Conservation (phyloP, 345 rosid genomes). For the Erodium maritimum region DNA sequence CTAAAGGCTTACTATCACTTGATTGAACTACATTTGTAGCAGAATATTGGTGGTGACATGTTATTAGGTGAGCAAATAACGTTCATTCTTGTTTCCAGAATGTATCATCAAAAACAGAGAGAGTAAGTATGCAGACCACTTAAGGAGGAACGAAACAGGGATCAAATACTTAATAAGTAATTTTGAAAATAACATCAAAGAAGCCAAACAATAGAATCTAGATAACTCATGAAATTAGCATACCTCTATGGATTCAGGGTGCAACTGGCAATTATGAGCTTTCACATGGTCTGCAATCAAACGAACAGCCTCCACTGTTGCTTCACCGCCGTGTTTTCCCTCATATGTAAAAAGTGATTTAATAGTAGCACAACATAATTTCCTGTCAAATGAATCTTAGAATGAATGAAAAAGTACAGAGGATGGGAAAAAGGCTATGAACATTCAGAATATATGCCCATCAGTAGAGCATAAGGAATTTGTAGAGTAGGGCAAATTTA, state of each 20-base stretch:
- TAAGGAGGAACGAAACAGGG: too few relatives aligned
- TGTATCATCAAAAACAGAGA: too few relatives aligned
- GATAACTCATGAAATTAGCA: neutral
- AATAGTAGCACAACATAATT: slow-evolving; percentile 60
- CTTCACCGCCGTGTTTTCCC: slow-evolving; percentile 86
- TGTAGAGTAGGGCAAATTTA: neutral
- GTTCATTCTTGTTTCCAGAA: too few relatives aligned
- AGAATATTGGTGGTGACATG: too few relatives aligned
- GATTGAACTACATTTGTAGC: too few relatives aligned
- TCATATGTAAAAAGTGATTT: slow-evolving; percentile 72
- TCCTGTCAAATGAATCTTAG: slow-evolving; percentile 39
- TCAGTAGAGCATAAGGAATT: neutral
- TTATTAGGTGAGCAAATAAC: too few relatives aligned
- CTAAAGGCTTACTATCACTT: too few relatives aligned
- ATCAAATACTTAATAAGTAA: too few relatives aligned
- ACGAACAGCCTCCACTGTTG: slow-evolving; percentile 63
- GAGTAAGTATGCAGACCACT: too few relatives aligned
- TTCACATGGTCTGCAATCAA: slow-evolving; percentile 79
- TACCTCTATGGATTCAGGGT: slow-evolving; percentile 82
- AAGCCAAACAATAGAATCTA: neutral
- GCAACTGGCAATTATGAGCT: slow-evolving; percentile 67
- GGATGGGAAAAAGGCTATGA: neutral
- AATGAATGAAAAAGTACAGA: neutral
- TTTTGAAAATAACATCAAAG: neutral
- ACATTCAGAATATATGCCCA: neutral